Conservation (phyloP, 164 flowering plant species). For the Dillenia suffruticosa region DNA sequence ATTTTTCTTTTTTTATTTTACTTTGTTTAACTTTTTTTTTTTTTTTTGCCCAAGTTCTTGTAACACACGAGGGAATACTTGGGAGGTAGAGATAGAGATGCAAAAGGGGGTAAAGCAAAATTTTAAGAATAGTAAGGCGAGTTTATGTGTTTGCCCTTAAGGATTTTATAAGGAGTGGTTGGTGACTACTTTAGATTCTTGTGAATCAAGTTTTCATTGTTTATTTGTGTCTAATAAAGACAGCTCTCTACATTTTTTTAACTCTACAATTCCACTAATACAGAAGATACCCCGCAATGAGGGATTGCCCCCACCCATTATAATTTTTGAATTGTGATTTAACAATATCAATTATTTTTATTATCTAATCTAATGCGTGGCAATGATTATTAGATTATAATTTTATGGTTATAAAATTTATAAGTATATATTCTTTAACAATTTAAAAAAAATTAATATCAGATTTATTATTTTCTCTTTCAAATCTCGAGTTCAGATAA, state of each 20-base stretch:
- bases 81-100: neutral
- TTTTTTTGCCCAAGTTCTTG: neutral
- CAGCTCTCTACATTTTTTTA: neutral
- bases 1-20: constrained; percentile 14
- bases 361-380: neutral
- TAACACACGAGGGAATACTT: neutral
- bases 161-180: too few relatives aligned
- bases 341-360: neutral
- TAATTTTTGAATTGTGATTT: neutral
- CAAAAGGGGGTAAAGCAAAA: neutral
- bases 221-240: neutral
- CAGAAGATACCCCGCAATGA: too few relatives aligned
- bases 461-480: too few relatives aligned
- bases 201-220: neutral
- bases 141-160: neutral
- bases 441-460: too few relatives aligned
- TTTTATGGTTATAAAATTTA: too few relatives aligned
- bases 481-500: too few relatives aligned
- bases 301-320: neutral
- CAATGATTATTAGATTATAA: neutral
- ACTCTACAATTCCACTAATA: too few relatives aligned
- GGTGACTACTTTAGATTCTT: neutral
- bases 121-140: neutral
- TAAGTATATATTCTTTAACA: too few relatives aligned
- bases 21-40: neutral